Base-by-base conservation (phyloP, 768 basidiomycete genomes). In the Suillus spraguei region DNA sequence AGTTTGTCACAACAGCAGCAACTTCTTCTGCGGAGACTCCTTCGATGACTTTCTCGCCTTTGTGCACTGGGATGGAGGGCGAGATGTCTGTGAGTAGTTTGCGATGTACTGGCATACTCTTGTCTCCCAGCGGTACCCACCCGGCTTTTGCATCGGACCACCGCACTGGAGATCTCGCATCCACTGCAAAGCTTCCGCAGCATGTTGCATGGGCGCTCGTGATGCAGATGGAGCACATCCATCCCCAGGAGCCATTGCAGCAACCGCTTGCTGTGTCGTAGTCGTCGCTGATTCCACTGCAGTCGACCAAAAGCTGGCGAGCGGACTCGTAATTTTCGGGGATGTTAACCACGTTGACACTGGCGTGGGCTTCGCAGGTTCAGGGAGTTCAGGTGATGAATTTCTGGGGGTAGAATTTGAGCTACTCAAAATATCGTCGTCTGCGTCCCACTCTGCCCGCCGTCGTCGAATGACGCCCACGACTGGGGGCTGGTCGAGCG, bases 11-110 rank as follows among this genome's bases (percentile, higher is more conserved):
- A 24, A 92, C 83, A 1, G 88, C 82, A 0, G 87, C 88, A 41
- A 98, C 81, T 73, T 99, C 97, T 71, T 97, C 96, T 1, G 95
- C 95, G 1, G 94, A 92, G 13, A 96, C 85, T 4, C 95, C 95
- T 72, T 98, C 92, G 58, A 99, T 89, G 64, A 98, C 94, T 76
- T 93, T 92, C 71, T 90, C 88, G 0, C 92, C 95, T 68, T 88
- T 90, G 74, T 94, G 90, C 4, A 99, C 87, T 0, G 94, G 94
- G 38, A 95, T 86, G 60, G 85, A 79, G 1, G 90, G 82, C 6
- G 94, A 97, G 7, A 97, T 84, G 60, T 90, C 87, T 0, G 91
- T 82, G 8, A 86, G 83, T n/a, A 88, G 74, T 70, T 90, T 91
- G 70, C 89, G 87, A 65, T 92, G 86, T 17, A 97, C 83, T 4